phyloP scores from a whole-genome alignment of 192 early-diverging fungal genomes.

The Geosiphon pyriformis region DNA sequence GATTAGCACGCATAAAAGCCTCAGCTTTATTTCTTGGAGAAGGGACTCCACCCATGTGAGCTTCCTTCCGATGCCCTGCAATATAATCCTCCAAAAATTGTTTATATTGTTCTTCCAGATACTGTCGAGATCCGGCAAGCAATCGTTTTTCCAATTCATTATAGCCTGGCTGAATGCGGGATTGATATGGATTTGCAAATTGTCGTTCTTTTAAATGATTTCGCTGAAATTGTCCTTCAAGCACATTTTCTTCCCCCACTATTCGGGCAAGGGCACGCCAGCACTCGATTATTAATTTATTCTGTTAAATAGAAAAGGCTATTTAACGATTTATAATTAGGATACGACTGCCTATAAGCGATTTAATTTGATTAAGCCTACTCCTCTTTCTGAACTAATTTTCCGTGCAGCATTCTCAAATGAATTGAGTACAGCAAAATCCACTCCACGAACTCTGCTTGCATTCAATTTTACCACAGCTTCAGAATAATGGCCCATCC shows the following conservation, averaged over 20 bases:
- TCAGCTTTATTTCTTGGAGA: constrained; percentile 64
- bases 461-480: constrained; percentile 46
- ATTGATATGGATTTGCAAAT: constrained; percentile 35
- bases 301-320: constrained; percentile 17
- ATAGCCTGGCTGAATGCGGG: constrained; percentile 22
- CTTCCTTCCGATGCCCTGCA: constrained; percentile 55
- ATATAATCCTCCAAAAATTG: constrained; percentile 39
- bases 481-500: constrained; percentile 37
- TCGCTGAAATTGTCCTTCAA: constrained; percentile 31
- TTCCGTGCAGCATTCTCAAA: constrained; percentile 39
- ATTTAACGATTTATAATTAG: background rate
- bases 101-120: constrained; percentile 50
- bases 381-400: constrained; percentile 36
- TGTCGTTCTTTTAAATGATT: constrained; percentile 39
- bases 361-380: background rate
- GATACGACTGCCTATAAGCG: background rate
- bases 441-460: constrained; percentile 29
- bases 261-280: constrained; percentile 42
- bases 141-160: constrained; percentile 31
- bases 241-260: constrained; percentile 35
- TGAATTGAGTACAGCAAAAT: constrained; percentile 32
- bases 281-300: constrained; percentile 35
- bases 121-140: constrained; percentile 40
- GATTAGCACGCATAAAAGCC: constrained; percentile 68
- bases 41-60: constrained; percentile 75